These are phyloP conservation scores for Solanum clarkiae DNA, from an alignment of 257 asterid species.

Conservation along the genomic window DNA sequence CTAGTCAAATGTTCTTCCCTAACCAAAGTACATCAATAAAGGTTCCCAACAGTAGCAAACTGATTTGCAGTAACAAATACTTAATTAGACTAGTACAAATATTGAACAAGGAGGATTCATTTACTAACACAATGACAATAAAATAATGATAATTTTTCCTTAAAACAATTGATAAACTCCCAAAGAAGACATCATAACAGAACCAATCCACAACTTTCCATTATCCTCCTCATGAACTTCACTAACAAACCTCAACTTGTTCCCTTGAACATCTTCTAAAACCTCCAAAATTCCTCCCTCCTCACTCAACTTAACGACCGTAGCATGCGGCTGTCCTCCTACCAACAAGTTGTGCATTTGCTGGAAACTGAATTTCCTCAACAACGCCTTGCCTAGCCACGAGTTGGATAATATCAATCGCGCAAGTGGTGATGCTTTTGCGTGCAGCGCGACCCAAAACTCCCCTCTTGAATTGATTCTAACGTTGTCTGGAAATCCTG, in stretches of 20 bases:
- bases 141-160: conserved; percentile 16
- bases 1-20: no score
- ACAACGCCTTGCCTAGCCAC: conserved; percentile 25
- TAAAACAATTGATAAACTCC: conserved; percentile 29
- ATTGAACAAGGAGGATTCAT: not conserved
- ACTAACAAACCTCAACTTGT: conserved; percentile 41
- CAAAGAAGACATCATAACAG: conserved; percentile 42
- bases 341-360: conserved; percentile 44
- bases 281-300: conserved; percentile 42
- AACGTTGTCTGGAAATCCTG: conserved; percentile 65
- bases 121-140: not conserved
- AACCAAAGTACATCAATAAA: not conserved
- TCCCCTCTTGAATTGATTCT: conserved; percentile 49
- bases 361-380: conserved; percentile 35
- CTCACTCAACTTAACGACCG: conserved; percentile 39
- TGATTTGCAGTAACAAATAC: not conserved
- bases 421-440: conserved; percentile 23
- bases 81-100: not conserved
- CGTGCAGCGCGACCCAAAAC: conserved; percentile 64
- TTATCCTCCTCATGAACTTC: conserved; percentile 55
- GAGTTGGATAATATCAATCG: conserved; percentile 18
- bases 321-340: conserved; percentile 57
- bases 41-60: no score
- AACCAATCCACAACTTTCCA: conserved; percentile 56
- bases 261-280: conserved; percentile 49